Evolutionary conservation across 164 flowering plant genomes (phyloP).

Genomic region (Houttuynia cordata): DNA sequence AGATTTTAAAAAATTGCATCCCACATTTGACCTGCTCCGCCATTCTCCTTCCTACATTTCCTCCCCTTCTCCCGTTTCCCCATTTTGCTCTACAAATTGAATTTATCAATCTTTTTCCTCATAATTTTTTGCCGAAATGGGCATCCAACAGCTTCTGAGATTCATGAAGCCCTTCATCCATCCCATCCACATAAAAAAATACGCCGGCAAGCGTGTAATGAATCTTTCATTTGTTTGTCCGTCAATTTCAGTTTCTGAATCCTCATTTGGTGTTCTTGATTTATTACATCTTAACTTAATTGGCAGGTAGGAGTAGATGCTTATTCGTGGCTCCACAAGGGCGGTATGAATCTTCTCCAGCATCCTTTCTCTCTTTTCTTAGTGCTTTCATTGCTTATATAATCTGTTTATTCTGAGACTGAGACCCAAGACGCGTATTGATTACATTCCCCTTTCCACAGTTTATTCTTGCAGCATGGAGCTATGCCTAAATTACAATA

Average conservation of each 20-base stretch:
- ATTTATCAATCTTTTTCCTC: no score
- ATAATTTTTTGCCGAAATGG: constrained; percentile 35
- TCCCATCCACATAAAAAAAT: constrained; percentile 58
- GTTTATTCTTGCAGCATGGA: constrained; percentile 95
- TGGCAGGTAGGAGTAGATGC: constrained; percentile 84
- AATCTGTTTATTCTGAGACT: not conserved
- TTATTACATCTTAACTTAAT: not conserved
- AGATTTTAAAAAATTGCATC: no score
- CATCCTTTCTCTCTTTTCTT: not conserved
- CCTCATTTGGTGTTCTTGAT: not conserved
- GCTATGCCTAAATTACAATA: constrained; percentile 37
- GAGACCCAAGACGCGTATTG: not conserved
- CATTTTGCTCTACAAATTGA: no score
- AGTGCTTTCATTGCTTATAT: not conserved
- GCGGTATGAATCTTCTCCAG: constrained; percentile 33
- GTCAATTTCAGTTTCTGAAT: not conserved
- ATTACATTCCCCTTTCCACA: constrained; percentile 8
- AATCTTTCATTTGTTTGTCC: not conserved
- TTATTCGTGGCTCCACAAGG: constrained; percentile 91
- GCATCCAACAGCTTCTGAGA: constrained; percentile 68
- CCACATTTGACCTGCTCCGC: no score
- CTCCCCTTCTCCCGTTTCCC: no score
- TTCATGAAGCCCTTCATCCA: constrained; percentile 70
- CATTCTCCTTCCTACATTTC: no score
- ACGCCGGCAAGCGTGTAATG: constrained; percentile 58